Base-by-base conservation (phyloP, 1,284 basidiomycete genomes). In the Blastosporella zonata region DNA sequence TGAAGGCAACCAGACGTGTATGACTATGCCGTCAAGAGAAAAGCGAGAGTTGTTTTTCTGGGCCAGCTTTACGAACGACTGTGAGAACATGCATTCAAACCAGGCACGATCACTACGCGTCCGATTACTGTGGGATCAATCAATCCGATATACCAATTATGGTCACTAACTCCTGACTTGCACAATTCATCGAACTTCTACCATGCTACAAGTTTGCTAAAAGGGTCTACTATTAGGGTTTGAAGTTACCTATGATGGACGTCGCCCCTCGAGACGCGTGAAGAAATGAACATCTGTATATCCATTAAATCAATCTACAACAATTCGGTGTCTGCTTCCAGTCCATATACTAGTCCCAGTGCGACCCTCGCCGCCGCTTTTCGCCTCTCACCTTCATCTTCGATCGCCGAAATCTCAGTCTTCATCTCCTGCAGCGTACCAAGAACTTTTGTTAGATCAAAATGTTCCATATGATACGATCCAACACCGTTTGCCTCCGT, bases 281-380 rank as follows among this genome's bases (percentile, higher is more conserved):
- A 3, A 10, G 20, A 34, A 28, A 39, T 34, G 41, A 43, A 40
- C 15, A 21, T 31, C n/a, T n/a, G n/a, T n/a, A n/a, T 33, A 38
- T 25, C 3, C 38, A 18, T 31, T 13, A 12, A 6, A 17, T 15
- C 15, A 17, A 17, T 17, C 13, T 18, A 44, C 23, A n/a, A n/a
- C n/a, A 22, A 22, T 21, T 53, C 45, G 15, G 44, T 38, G 41
- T 58, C 59, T 20, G 56, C 63, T 58, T 79, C 77, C 38, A 87
- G 64, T 2, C 84, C 84, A 64, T 86, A 84, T 6, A 85, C 87
- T 46, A 90, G 66, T 0, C 84, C 84, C 2, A 90, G 69, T 18
- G 88, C 86, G 17, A 87, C 84, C 40, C 73, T 71, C 6, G 88
- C 88, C 0, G 88, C 87, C 23, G 82, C 79, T 57, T 70, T 77